A percentile compares a stretch with the other conserved stretches of the same genome.
Conservation (phyloP, 495 filamentous ascomycete genomes). For the Xylaria nigripes region DNA sequence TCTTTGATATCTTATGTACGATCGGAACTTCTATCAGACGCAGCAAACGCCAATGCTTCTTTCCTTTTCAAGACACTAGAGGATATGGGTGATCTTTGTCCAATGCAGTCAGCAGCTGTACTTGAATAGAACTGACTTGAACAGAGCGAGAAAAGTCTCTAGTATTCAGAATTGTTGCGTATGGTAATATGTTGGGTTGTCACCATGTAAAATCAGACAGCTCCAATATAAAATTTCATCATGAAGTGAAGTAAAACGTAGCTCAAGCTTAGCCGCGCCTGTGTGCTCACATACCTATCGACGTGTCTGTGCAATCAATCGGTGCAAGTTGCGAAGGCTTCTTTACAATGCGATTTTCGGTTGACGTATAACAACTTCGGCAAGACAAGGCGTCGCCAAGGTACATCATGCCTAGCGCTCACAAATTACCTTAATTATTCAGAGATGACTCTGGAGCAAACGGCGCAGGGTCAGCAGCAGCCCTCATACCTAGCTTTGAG, state of each 20-base stretch:
- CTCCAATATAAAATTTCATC: conserved; percentile 82
- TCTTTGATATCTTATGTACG: background rate
- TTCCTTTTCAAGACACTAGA: background rate
- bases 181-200: conserved; percentile 38
- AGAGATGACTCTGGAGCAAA: background rate
- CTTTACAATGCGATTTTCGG: background rate
- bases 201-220: conserved; percentile 76
- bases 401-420: background rate
- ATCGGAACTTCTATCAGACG: background rate
- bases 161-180: conserved; percentile 39
- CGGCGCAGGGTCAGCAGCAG: background rate
- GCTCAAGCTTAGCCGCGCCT: background rate
- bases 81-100: background rate
- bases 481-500: conserved; percentile 3
- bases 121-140: background rate
- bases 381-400: background rate
- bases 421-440: background rate
- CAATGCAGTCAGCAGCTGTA: background rate
- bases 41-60: background rate
- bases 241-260: conserved; percentile 14
- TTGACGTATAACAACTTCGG: background rate
- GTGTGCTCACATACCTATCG: background rate
- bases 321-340: background rate
- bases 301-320: background rate
- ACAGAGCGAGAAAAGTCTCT: background rate